Evolutionary conservation across 441 rosid species (phyloP).

Genomic region (Brassica balearica): DNA sequence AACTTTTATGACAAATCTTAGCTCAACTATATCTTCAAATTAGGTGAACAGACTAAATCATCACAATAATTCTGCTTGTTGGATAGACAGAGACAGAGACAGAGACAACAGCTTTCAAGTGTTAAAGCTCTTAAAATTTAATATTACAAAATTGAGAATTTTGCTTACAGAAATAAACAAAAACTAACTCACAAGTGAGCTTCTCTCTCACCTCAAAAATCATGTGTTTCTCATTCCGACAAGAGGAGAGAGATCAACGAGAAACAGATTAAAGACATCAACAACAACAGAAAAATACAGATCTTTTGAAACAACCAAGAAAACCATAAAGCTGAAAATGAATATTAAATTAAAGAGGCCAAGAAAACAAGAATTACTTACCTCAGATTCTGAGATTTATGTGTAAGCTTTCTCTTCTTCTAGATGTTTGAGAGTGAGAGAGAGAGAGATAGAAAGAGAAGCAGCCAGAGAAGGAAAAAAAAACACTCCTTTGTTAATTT

Average conservation of each 20-base stretch:
- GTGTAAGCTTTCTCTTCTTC: constrained; percentile 35
- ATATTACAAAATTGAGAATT: constrained; percentile 9
- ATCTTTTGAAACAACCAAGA: constrained; percentile 42
- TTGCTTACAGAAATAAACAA: constrained; percentile 16
- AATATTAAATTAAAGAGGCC: constrained; percentile 14
- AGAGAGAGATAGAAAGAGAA: constrained; percentile 33
- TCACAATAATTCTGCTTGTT: constrained; percentile 30
- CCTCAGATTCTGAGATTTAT: constrained; percentile 40
- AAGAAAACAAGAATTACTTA: constrained; percentile 27
- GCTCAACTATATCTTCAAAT: constrained; percentile 28
- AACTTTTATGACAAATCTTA: constrained; percentile 44
- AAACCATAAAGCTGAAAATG: constrained; percentile 36
- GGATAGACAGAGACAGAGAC: constrained; percentile 26
- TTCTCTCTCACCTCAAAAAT: constrained; percentile 8
- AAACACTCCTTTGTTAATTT: constrained; percentile 40
- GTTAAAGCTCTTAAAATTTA: constrained; percentile 30
- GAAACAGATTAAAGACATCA: constrained; percentile 12
- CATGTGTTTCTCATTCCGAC: constrained; percentile 39
- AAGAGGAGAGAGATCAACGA: constrained; percentile 34
- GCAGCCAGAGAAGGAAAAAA: constrained; percentile 50
- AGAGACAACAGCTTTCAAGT: constrained; percentile 43
- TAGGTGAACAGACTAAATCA: constrained; percentile 38
- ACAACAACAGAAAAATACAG: constrained; percentile 37
- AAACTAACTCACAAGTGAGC: constrained; percentile 28
- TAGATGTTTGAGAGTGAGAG: constrained; percentile 37